phyloP scores from a whole-genome alignment of 257 asterid species.

The Solanum bukasovii region DNA sequence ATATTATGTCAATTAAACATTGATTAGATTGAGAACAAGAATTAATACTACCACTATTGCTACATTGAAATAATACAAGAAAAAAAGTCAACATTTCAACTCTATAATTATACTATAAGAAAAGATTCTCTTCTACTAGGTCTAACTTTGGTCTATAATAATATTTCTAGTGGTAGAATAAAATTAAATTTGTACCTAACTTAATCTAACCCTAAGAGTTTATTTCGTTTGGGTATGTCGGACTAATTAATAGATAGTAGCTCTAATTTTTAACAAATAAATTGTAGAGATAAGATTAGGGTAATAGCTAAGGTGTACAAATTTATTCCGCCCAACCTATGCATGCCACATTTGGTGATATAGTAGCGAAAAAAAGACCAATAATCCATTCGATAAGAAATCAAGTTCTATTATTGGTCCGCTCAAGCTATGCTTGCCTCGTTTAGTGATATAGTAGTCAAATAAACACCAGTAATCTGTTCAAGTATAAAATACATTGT shows the following conservation, averaged over 20 bases:
- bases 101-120: not conserved
- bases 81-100: conserved; percentile 14
- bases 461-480: no score
- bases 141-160: conserved; percentile 7
- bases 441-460: not conserved
- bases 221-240: not conserved
- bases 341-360: not conserved
- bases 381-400: not conserved
- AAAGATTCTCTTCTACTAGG: conserved; percentile 3
- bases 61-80: not conserved
- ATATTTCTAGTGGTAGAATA: not conserved
- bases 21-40: not conserved
- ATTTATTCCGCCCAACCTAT: not conserved
- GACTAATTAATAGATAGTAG: not conserved
- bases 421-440: not conserved
- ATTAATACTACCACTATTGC: not conserved
- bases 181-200: conserved; percentile 20
- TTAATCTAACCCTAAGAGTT: not conserved
- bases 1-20: not conserved
- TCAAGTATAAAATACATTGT: no score
- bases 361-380: no score
- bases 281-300: not conserved
- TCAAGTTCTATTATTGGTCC: no score
- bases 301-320: not conserved
- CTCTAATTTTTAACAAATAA: not conserved